A percentile compares a stretch with the other conserved stretches of the same genome.
Conservation (phyloP, 2,329 filamentous ascomycete genomes). For the Lachnellula arida region DNA sequence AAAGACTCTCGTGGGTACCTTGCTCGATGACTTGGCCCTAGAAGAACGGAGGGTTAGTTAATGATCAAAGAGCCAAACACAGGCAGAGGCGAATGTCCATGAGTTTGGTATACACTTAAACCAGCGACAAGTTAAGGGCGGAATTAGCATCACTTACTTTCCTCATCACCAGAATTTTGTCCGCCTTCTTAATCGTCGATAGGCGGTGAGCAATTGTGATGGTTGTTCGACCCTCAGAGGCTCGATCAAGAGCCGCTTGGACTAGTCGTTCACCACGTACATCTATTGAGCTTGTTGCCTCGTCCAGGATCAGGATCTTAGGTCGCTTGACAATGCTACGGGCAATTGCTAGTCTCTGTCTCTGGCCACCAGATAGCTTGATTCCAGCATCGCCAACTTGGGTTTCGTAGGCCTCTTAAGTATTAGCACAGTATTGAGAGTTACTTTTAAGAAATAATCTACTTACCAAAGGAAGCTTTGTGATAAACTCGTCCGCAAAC, state of each 20-base stretch:
- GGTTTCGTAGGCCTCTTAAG: constrained; percentile 60
- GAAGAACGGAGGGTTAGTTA: background rate
- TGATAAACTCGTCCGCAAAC: constrained; percentile 66
- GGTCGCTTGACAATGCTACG: constrained; percentile 69
- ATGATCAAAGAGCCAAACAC: no score
- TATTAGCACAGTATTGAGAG: constrained; percentile 3
- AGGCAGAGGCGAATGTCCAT: no score
- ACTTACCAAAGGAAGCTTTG: constrained; percentile 51
- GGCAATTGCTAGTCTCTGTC: constrained; percentile 68
- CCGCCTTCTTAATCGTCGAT: constrained; percentile 70
- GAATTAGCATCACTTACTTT: constrained; percentile 89
- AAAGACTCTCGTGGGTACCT: constrained; percentile 69
- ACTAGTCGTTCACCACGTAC: constrained; percentile 47
- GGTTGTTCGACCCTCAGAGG: constrained; percentile 54
- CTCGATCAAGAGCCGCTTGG: constrained; percentile 49
- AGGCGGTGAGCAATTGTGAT: constrained; percentile 61
- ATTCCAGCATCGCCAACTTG: constrained; percentile 72
- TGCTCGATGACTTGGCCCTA: constrained; percentile 66
- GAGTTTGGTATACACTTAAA: no score
- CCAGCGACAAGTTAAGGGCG: constrained; percentile 39
- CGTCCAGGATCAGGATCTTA: constrained; percentile 65
- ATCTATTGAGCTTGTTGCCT: constrained; percentile 52
- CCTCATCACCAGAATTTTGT: constrained; percentile 72
- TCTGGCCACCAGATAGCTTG: constrained; percentile 74
- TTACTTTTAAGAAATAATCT: background rate